phyloP scores from a whole-genome alignment of 1,284 basidiomycete species.

The Vanrija humicola region DNA sequence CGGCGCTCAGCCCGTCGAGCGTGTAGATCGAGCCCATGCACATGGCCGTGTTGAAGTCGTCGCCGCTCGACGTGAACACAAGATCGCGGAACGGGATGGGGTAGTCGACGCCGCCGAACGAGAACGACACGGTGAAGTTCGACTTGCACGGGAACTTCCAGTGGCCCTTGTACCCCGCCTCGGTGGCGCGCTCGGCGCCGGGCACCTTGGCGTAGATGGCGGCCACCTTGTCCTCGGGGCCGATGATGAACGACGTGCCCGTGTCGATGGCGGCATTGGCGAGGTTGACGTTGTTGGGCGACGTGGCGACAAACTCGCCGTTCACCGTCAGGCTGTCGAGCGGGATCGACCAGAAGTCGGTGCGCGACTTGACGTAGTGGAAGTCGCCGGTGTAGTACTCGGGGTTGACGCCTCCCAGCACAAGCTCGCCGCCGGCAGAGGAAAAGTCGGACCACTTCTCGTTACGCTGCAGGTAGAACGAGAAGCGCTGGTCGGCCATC shows the following conservation, averaged over 20 bases:
- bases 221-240: constrained; percentile 61
- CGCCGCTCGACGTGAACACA: background rate
- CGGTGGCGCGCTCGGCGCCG: constrained; percentile 59
- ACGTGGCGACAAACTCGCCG: constrained; percentile 44
- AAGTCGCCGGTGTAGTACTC: constrained; percentile 68
- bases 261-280: constrained; percentile 53
- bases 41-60: background rate
- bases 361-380: constrained; percentile 62
- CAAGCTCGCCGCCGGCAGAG: constrained; percentile 67
- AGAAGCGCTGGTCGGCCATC: constrained; percentile 70
- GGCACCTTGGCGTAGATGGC: constrained; percentile 72
- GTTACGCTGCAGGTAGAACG: constrained; percentile 74
- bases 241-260: constrained; percentile 86
- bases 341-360: constrained; percentile 50
- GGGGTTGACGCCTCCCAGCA: constrained; percentile 41
- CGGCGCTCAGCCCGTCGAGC: no score
- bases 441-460: constrained; percentile 51
- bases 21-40: no score
- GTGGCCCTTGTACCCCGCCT: constrained; percentile 64
- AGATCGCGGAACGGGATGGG: constrained; percentile 50
- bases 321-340: constrained; percentile 47
- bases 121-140: constrained; percentile 59
- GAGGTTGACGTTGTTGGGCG: constrained; percentile 5
- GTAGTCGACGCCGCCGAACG: constrained; percentile 63
- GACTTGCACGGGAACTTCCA: constrained; percentile 69